Evolutionary conservation across 345 rosid genomes (phyloP), one percentile per base, ranked within the genome.

Genomic region (Isatis tinctoria): DNA sequence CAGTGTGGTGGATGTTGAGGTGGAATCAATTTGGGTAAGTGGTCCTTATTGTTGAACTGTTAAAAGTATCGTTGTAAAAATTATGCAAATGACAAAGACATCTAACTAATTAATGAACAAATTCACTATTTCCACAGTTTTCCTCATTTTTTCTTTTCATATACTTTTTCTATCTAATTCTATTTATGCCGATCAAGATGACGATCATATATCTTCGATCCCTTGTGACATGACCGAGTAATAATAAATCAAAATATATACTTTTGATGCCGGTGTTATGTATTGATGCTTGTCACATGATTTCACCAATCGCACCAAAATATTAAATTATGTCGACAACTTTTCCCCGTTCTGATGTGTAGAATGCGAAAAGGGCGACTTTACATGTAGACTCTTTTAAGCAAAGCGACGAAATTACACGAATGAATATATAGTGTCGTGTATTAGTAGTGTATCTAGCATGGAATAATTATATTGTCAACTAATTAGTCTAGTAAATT

Each of bases 281-380:
- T 28, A 70, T 24, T 71, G 67, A 60, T 72, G 69, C 3, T 49
- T 41, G 17, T 61, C 61, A 72, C 75, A 62, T 72, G 69, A 39
- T 61, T 17, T 30, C 16, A 51, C 61, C 52, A 62, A 53, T 68
- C 39, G 22, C 40, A 54, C 39, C 63, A 39, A n/a, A 27, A 10
- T 22, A 40, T 62, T 28, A 39, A 51, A 51, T 10, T 12, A 17
- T 61, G 43, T 51, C 60, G 76, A 72, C 53, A 60, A 58, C 74
- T 41, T 58, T 58, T 57, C 10, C 11, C 4, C 16, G 8, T 3
- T 60, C 32, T 36, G 61, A 51, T 49, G 43, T 61, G 69, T 61
- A 37, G 16, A 44, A 37, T 41, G 73, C 33, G 41, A 24, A 60
- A 58, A 60, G 30, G 14, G 11, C 17, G 49, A 47, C 45, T 45